Evolutionary conservation across 495 filamentous ascomycete genomes (phyloP).

Genomic region (Hyaloscypha bicolor): DNA sequence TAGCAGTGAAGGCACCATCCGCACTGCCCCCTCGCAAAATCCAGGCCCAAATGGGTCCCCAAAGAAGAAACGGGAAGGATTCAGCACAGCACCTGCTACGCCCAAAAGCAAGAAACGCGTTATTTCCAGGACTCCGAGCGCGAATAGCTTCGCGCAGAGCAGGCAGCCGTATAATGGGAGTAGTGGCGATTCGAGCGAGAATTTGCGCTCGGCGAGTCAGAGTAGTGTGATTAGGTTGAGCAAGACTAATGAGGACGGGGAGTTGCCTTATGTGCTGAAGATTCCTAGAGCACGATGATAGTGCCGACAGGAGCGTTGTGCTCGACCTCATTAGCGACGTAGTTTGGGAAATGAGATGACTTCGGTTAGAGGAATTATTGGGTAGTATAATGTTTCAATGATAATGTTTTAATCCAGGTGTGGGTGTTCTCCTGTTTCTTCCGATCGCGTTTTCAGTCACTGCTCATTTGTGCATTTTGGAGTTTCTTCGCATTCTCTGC

Average conservation of each 20-base stretch:
- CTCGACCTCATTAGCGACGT: slow-evolving; percentile 14
- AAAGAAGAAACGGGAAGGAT: slow-evolving; percentile 40
- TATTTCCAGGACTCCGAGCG: slow-evolving; percentile 40
- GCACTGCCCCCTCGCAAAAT: slow-evolving; percentile 31
- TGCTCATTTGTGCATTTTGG: too few relatives aligned
- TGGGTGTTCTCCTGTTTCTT: background rate
- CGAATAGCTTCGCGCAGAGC: slow-evolving; percentile 47
- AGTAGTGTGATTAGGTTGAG: slow-evolving; percentile 30
- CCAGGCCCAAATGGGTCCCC: slow-evolving; percentile 37
- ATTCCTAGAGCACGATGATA: slow-evolving; percentile 17
- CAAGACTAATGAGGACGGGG: slow-evolving; percentile 19
- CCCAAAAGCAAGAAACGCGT: slow-evolving; percentile 44
- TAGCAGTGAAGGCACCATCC: slow-evolving; percentile 34
- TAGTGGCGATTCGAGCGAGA: slow-evolving; percentile 40
- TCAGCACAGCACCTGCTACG: slow-evolving; percentile 55
- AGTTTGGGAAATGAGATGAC: background rate
- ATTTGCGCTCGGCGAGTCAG: slow-evolving; percentile 39
- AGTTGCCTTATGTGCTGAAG: slow-evolving; percentile 29
- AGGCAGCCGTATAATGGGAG: slow-evolving; percentile 41
- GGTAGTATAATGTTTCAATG: slow-evolving; percentile 25
- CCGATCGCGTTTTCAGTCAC: background rate
- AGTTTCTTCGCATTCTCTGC: too few relatives aligned
- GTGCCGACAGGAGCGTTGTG: background rate
- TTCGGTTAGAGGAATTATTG: slow-evolving; percentile 1
- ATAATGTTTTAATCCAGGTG: slow-evolving; percentile 18